Evolutionary conservation across 495 filamentous ascomycete genomes (phyloP), one percentile per base, ranked within the genome.

Genomic region (Daldinia childiae): DNA sequence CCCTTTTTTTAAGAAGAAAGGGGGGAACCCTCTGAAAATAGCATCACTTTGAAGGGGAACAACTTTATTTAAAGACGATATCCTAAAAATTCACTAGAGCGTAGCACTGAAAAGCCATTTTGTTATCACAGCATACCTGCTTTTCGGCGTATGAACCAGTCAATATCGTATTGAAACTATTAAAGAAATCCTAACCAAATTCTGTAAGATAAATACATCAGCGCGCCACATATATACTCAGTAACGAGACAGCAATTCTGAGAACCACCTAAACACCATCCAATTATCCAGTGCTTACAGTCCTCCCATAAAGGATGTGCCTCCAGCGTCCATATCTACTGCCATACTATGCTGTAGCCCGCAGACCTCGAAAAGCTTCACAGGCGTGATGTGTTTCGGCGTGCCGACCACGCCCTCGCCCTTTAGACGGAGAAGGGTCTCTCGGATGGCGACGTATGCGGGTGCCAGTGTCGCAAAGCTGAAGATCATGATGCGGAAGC

Each of bases 401-500:
- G 77, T 81, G 3, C 84, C 85, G 0, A 84, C 81, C 0, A 87
- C 72, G 1, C 86, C 86, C 6, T 86, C 76, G 1, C 66, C 77
- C 77, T 85, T 85, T 29, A 89, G 72, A n/a, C 78, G 74, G 62
- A 80, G 60, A 21, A 85, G 73, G 6, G 81, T 82, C 0, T 80
- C 74, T 26, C 80, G 82, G 34, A 89, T 87, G 0, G 85, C 86
- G 51, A 82, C 71, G 43, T 87, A 88, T 0, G 86, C 86, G 0
- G 86, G 86, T 4, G 83, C 78, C 26, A 88, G 70, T 0, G 81
- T 78, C 0, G 83, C 85, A 64, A 88, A 86, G 6, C 84, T 84
- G 67, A 88, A 88, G 27, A 91, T 90, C 73, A 90, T 88, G 63
- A 91, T 86, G 19, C 85, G 74, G 77, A 89, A 91, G 3, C 90